Conservation (phyloP, 768 basidiomycete genomes). For the Amanita pallidorosea region DNA sequence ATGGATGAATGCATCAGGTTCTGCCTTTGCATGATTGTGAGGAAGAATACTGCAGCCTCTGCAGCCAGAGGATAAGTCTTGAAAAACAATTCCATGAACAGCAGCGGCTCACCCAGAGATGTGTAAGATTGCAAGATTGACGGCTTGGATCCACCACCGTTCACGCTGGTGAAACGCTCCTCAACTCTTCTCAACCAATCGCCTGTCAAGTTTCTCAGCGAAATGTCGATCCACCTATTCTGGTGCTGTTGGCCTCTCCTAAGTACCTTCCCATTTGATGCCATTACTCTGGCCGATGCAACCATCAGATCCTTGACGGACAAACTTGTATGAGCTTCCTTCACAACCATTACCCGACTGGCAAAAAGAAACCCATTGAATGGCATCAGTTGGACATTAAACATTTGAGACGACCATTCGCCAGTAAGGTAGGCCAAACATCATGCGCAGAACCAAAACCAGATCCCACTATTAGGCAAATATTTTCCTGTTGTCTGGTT, state of each 20-base stretch:
- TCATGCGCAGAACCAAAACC: conserved; percentile 95
- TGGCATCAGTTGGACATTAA: conserved; percentile 89
- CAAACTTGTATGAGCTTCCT: conserved; percentile 91
- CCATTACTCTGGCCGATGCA: conserved; percentile 88
- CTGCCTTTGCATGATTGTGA: conserved; percentile 89
- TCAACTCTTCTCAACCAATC: conserved; percentile 97
- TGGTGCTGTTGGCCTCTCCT: conserved; percentile 90
- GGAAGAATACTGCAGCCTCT: conserved; percentile 93
- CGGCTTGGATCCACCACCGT: conserved; percentile 62
- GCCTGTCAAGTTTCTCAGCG: conserved; percentile 86
- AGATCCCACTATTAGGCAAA: conserved; percentile 85
- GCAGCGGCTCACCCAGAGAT: conserved; percentile 69
- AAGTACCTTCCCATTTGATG: conserved; percentile 88
- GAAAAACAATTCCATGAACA: conserved; percentile 79
- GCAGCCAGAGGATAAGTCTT: conserved; percentile 74
- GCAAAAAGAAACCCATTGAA: conserved; percentile 97
- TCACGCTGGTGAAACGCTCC: conserved; percentile 89
- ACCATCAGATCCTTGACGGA: conserved; percentile 97
- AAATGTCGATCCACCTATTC: conserved; percentile 86
- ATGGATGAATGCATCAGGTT: conserved; percentile 88
- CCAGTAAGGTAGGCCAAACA: conserved; percentile 96
- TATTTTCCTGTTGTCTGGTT: conserved; percentile 84
- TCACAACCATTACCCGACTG: conserved; percentile 96
- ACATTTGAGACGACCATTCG: conserved; percentile 82
- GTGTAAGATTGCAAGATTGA: conserved; percentile 81